Conservation (phyloP, 805 yeast species). For the Candida ulmi region DNA sequence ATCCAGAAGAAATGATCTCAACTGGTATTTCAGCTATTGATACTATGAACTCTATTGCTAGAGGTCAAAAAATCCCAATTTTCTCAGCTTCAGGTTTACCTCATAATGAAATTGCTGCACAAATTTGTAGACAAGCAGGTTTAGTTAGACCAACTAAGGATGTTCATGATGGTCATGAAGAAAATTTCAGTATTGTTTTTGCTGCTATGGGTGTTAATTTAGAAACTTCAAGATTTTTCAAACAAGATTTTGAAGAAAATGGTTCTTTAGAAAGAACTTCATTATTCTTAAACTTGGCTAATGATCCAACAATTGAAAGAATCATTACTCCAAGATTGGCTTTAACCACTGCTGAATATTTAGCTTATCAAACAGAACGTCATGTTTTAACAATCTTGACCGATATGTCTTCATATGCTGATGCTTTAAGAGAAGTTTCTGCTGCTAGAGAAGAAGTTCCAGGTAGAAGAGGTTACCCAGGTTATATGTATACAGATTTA, state of each 20-base stretch:
- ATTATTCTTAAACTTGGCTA: constrained; percentile 93
- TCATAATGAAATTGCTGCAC: constrained; percentile 99
- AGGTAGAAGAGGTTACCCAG: constrained; percentile 99
- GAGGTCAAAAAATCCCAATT: constrained; percentile 99
- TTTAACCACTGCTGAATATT: constrained; percentile 94
- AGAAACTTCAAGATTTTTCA: constrained; percentile 97
- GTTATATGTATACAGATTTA: constrained; percentile 99
- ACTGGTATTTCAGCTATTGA: constrained; percentile 99
- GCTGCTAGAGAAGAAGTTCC: constrained; percentile 99
- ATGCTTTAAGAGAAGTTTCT: constrained; percentile 98
- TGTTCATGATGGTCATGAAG: constrained; percentile 99
- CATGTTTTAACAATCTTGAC: constrained; percentile 97
- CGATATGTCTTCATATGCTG: constrained; percentile 99
- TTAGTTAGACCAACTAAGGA: constrained; percentile 98
- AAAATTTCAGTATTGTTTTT: constrained; percentile 96
- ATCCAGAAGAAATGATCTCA: constrained; percentile 99
- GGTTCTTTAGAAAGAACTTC: constrained; percentile 98
- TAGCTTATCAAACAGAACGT: constrained; percentile 98
- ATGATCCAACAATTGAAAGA: constrained; percentile 99
- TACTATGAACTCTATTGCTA: constrained; percentile 98
- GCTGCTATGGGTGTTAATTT: constrained; percentile 99
- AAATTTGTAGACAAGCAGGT: constrained; percentile 99
- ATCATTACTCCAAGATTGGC: constrained; percentile 99
- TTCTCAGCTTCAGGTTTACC: constrained; percentile 99
- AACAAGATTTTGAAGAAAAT: constrained; percentile 98